Evolutionary conservation across 148 eudicot species (phyloP), one percentile per base, ranked within the genome.

Genomic region (Diospyros lotus): DNA sequence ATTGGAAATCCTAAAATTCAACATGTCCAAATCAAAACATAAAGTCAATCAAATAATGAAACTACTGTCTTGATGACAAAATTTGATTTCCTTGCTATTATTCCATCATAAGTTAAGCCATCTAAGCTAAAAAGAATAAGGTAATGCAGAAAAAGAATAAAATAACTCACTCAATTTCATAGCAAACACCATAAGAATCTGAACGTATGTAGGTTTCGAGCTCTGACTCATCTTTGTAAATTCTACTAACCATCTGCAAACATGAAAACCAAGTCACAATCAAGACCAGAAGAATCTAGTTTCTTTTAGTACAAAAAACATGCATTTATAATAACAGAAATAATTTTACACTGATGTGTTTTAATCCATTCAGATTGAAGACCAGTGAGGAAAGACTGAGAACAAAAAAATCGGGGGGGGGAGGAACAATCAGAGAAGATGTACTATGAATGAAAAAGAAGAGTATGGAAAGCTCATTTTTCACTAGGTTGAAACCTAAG

Each of bases 171-270:
- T 81, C 81, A 28, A 71, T 79, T 78, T 77, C 76, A 66, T 89
- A 78, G 70, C 88, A 91, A 75, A 82, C 87, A 70, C 89, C 94
- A 82, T 95, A 95, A 69, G 74, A 64, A 78, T 91, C 91, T 51
- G 97, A 95, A 68, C 88, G 80, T 74, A 95, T 82, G 78, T 95
- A 95, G 71, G 89, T 86, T 79, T 95, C 97, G 80, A 95, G 89
- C 79, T 90, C 94, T 80, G 78, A 76, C 82, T 95, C 99, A 77
- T 95, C 97, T 79, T 80, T 80, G 86, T 85, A 95, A 69, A 95
- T 76, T 85, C 74, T 91, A 50, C 82, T 66, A 52, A 91, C 89
- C 73, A 78, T 48, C 99, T 95, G 88, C 66, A 76, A 81, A 76
- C 4, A 78, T 43, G 60, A 81, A 73, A 69, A 73, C 6, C 44